Base-by-base conservation (phyloP, 805 yeast genomes). In the Hanseniaspora clermontiae region DNA sequence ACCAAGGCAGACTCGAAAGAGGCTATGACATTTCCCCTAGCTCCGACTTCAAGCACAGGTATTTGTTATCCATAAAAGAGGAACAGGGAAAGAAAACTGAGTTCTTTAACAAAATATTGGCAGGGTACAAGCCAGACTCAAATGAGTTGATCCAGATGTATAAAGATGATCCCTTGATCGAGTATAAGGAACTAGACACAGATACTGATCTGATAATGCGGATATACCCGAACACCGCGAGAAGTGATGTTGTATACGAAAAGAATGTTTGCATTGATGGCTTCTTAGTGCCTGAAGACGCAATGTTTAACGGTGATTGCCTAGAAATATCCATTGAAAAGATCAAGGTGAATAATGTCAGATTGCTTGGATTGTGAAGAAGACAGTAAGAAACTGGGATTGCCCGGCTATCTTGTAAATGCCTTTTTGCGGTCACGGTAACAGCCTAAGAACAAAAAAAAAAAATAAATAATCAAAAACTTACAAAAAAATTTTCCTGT, bases 1-100 rank as follows among this genome's bases (percentile, higher is more conserved):
- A 20, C 19, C 49, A 49, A 9, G 57, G 57, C 15, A 45, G 57
- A 53, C 36, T 53, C 15, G 57, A 53, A 32, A 42, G 46, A 46
- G 39, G 37, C 2, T 53, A 53, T 32, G 57, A 53, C n/a, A 53
- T 53, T 4, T 53, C 57, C 1, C 57, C 57, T 12, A 17, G 5
- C 15, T 53, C 57, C 5, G 34, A 46, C n/a, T 40, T 53, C 17
- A 39, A 31, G 17, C 27, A 29, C 4, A 15, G 57, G 5, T 42
- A 32, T 12, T 37, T 53, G 15, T 24, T 53, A 32, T 45, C 57
- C 11, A 53, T 53, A 7, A 46, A 39, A 34, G 49, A 53, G 24
- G 49, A 46, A 46, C 15, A 34, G n/a, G 37, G 48, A 3, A 29
- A 31, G 14, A 38, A 38, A 15, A 19, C n/a, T n/a, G 42, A 46